Evolutionary conservation across 306 rosid genomes (phyloP), one percentile per base, ranked within the genome.

Genomic region (Cucurbita pepo): DNA sequence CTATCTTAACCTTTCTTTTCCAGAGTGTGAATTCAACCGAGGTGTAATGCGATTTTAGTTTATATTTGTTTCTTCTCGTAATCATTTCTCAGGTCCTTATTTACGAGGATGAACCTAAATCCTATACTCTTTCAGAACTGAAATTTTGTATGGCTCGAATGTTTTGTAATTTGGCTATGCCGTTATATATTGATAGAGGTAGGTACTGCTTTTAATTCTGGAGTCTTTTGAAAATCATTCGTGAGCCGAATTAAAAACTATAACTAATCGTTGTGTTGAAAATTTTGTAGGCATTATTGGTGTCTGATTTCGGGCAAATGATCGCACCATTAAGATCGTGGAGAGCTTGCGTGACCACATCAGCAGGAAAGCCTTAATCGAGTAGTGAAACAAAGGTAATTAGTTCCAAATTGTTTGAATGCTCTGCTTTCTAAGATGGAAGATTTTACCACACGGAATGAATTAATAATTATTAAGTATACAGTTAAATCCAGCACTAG

Each of bases 231-330:
- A 7, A 45, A 3, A 48, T 69, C 3, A 25, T 30, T 14, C 2
- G 37, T 69, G 1, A 69, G 43, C 2, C 6, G 11, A 14, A 47
- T 47, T 12, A n/a, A 71, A n/a, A 34, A 8, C 5, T 16, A 53
- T 3, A 43, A 3, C 53, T 8, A 69, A 34, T 70, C 5, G 59
- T 15, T 9, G 10, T 61, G 37, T 45, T 59, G 82, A 67, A 67
- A 61, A 14, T 55, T 62, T 14, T 85, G 14, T 82, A 94, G 99
- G 97, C 88, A 78, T 83, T 91, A 56, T 73, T 88, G 69, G 91
- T 94, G 50, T 89, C 99, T 61, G 99, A 94, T 83, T 94, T 94
- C 58, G 96, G 97, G 13, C 99, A 95, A 3, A 94, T 44, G 80
- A 91, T 91, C 56, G 34, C 34, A 94, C 97, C 14, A 74, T 89